These are phyloP conservation scores for Ophiostoma triangulosporum DNA, from an alignment of 2,329 filamentous ascomycete genomes.

Conservation along the genomic window DNA sequence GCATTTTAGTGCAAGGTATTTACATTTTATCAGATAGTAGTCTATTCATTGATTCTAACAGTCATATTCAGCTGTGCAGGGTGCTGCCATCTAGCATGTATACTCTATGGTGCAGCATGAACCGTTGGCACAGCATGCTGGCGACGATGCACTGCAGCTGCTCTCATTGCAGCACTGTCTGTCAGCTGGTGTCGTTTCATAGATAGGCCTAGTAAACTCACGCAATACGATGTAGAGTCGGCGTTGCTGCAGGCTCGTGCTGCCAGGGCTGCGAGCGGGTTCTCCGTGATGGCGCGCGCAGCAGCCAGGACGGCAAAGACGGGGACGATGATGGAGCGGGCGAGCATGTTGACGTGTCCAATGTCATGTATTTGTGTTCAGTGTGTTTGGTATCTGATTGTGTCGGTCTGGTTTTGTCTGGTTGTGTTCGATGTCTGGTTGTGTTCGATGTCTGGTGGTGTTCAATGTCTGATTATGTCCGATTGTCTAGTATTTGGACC, in stretches of 20 bases:
- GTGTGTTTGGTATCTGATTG: no score
- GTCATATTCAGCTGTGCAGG: no score
- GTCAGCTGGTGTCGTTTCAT: neutral
- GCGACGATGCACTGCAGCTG: neutral
- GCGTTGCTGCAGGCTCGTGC: neutral
- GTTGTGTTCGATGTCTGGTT: no score
- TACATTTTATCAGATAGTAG: no score
- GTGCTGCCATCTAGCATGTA: conserved; percentile 1
- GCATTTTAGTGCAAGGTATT: no score
- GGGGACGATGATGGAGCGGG: neutral
- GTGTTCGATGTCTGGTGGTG: no score
- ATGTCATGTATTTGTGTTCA: no score
- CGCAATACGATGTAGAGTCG: neutral
- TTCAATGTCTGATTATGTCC: no score
- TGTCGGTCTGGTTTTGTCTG: no score
- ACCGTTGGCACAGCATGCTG: conserved; percentile 2
- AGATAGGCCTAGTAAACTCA: neutral
- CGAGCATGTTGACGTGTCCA: neutral
- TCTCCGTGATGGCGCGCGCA: neutral
- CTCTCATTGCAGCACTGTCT: conserved; percentile 4
- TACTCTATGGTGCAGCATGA: neutral
- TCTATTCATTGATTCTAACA: no score
- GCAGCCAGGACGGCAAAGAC: neutral
- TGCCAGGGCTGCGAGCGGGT: neutral
- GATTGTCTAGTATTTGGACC: no score